Evolutionary conservation across 768 basidiomycete genomes (phyloP), one percentile per base, ranked within the genome.

Genomic region (Russula lepida): DNA sequence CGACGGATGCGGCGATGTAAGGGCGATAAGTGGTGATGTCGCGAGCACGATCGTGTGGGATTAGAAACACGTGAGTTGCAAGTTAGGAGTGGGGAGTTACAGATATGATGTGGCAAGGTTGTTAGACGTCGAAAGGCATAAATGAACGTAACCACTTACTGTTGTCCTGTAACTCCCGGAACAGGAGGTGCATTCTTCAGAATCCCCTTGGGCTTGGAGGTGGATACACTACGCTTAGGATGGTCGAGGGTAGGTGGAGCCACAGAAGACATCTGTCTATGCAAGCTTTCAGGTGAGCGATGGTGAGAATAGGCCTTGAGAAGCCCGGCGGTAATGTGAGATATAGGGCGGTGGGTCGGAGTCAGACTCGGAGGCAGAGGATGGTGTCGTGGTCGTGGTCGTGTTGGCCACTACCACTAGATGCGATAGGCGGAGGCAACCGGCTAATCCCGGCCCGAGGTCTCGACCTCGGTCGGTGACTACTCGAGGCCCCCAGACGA

Each of bases 151-250:
- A 48, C 15, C 17, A 72, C 84, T 69, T 65, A 87, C 86, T 88
- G 74, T 56, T 77, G 76, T 61, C 70, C 71, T 46, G 71, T 75
- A 13, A 71, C 65, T 19, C 73, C 72, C 48, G 78, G 76, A 19
- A 69, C 69, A 46, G 76, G 80, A 19, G 82, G 80, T 3, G 85
- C 83, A 72, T 92, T 92, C 87, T 93, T 93, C 69, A 93, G 74
- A 68, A 93, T 93, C 35, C 91, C 91, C 74, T 91, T 93, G 44
- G 88, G 91, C 73, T 88, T 89, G 0, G 73, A 73, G 57, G 63
- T 77, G 6, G 86, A 86, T 32, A 76, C 79, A 19, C 86, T 86
- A 59, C 86, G 84, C 59, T 78, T 83, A 23, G 84, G 69, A 23
- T 69, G 67, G 59, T 78, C 81, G 32, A 82, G 69, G 23, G 70